phyloP scores from a whole-genome alignment of 441 rosid genomes.

The Jatropha multifida region DNA sequence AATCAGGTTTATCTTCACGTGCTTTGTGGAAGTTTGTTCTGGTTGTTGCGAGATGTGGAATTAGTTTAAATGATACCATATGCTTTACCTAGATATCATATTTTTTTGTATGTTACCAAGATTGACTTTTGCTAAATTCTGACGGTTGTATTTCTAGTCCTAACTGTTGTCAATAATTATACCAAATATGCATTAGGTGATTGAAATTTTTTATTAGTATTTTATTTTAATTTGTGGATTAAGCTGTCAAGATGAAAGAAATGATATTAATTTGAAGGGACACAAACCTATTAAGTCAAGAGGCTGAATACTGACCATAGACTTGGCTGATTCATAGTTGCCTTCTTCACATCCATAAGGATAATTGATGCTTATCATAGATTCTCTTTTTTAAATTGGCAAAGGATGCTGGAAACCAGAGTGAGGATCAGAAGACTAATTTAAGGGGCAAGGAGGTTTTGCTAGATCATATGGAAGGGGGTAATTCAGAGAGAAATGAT shows the following conservation, averaged over 20 bases:
- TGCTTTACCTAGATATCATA: background rate
- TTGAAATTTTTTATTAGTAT: background rate
- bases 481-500: conserved; percentile 27
- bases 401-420: conserved; percentile 10
- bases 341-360: background rate
- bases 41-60: background rate
- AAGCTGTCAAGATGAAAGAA: background rate
- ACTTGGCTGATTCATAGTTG: background rate
- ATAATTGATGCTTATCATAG: background rate
- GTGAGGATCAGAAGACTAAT: conserved; percentile 32
- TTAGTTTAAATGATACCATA: background rate
- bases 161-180: background rate
- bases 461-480: conserved; percentile 27
- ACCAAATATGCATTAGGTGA: background rate
- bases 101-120: background rate
- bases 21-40: background rate
- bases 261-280: background rate
- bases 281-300: background rate
- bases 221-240: background rate
- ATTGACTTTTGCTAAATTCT: background rate
- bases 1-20: background rate
- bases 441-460: conserved; percentile 56
- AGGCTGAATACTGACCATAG: background rate
- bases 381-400: background rate
- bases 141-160: background rate